Evolutionary conservation across 192 early-diverging fungal species (phyloP).

Genomic region (Paraglomus occultum): DNA sequence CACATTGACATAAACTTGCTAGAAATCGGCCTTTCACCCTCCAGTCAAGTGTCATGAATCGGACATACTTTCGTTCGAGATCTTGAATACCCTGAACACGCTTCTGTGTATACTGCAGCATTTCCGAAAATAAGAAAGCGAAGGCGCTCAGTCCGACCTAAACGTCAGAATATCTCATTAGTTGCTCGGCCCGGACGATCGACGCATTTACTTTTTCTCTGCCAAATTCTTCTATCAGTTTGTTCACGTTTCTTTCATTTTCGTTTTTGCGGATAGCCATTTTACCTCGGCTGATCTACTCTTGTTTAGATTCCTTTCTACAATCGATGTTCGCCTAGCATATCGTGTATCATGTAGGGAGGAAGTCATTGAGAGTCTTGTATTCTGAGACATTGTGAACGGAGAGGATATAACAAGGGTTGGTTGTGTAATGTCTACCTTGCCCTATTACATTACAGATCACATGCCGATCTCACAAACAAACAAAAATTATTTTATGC

Average conservation of each 20-base stretch:
- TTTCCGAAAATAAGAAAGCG: conserved; percentile 91
- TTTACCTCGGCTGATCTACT: conserved; percentile 69
- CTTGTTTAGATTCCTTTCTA: conserved; percentile 78
- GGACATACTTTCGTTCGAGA: conserved; percentile 83
- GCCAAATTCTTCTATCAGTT: not conserved
- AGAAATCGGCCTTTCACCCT: not conserved
- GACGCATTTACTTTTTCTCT: no score
- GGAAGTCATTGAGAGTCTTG: conserved; percentile 11
- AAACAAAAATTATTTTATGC: no score
- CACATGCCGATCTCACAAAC: no score
- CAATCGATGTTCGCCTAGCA: conserved; percentile 40
- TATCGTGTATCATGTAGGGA: conserved; percentile 13
- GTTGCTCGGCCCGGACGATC: no score
- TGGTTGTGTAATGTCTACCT: no score
- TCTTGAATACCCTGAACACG: conserved; percentile 92
- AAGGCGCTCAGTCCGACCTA: conserved; percentile 80
- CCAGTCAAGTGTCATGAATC: not conserved
- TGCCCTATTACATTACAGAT: no score
- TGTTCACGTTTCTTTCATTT: not conserved
- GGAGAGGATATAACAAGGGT: no score
- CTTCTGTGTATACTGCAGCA: conserved; percentile 96
- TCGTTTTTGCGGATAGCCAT: not conserved
- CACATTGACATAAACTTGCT: not conserved
- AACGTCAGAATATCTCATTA: not conserved
- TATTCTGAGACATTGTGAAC: conserved; percentile 14